A percentile compares a stretch with the other conserved stretches of the same genome.
These are phyloP conservation scores for Mycena sanguinolenta DNA, from an alignment of 768 basidiomycete genomes.

Conservation along the genomic window DNA sequence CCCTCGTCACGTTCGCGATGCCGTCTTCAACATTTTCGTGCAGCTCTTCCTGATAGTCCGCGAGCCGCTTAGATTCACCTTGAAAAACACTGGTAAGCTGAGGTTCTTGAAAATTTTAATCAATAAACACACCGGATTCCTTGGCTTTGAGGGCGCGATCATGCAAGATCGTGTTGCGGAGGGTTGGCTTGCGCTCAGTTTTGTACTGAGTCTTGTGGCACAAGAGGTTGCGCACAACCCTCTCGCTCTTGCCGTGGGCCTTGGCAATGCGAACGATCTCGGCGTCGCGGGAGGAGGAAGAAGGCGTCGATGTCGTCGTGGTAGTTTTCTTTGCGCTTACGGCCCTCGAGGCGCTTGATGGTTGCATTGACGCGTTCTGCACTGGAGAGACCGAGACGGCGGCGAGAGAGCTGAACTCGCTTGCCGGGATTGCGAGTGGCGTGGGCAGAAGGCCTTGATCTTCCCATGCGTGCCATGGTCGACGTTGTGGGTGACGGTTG, in stretches of 20 bases:
- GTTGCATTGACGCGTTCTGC: background rate
- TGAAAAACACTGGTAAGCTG: too few relatives aligned
- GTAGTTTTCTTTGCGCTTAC: background rate
- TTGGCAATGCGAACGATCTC: background rate
- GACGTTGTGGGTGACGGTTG: too few relatives aligned
- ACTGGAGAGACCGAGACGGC: background rate
- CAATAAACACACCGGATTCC: background rate
- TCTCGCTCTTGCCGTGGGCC: background rate
- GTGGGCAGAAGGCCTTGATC: background rate
- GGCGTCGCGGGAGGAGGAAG: background rate
- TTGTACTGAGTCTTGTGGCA: background rate
- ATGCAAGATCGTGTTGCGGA: background rate
- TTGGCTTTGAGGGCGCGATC: background rate
- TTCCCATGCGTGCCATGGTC: background rate
- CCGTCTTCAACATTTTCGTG: too few relatives aligned
- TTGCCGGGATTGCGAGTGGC: background rate
- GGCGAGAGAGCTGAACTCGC: background rate
- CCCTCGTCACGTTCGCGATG: too few relatives aligned
- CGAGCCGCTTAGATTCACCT: too few relatives aligned
- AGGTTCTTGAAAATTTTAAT: too few relatives aligned
- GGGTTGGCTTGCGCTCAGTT: background rate
- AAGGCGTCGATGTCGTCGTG: background rate
- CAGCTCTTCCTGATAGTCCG: too few relatives aligned
- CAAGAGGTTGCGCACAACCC: background rate
- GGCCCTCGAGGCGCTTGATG: background rate